phyloP scores from a whole-genome alignment of 345 rosid genomes.

The Psidium guajava region DNA sequence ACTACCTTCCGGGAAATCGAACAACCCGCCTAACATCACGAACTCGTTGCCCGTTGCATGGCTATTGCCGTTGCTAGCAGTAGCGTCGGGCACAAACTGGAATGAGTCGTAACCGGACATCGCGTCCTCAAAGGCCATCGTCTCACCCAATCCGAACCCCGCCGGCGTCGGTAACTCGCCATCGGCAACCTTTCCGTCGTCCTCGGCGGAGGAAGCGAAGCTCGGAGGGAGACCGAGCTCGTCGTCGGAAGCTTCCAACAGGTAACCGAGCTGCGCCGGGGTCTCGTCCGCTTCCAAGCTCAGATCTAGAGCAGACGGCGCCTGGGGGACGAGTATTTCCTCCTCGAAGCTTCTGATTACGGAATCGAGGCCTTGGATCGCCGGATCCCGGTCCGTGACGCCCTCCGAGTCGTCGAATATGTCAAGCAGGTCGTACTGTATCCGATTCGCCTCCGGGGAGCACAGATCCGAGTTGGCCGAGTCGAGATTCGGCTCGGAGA shows the following conservation, averaged over 20 bases:
- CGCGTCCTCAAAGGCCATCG: slow-evolving; percentile 30
- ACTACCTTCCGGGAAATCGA: slow-evolving; percentile 31
- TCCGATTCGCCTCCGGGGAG: slow-evolving; percentile 42
- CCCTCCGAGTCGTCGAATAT: slow-evolving; percentile 43
- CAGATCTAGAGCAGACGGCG: background rate
- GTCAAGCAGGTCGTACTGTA: slow-evolving; percentile 45
- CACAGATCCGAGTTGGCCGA: slow-evolving; percentile 6
- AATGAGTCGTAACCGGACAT: slow-evolving; percentile 32
- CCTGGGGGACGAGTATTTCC: slow-evolving; percentile 20
- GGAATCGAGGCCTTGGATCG: slow-evolving; percentile 49
- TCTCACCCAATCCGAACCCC: slow-evolving; percentile 10
- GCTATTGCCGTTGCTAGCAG: background rate
- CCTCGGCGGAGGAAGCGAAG: slow-evolving; percentile 7
- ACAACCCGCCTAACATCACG: slow-evolving; percentile 49
- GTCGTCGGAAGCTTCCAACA: slow-evolving; percentile 71
- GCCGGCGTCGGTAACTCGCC: slow-evolving; percentile 19
- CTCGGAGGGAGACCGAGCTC: slow-evolving; percentile 75
- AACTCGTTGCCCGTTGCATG: slow-evolving; percentile 20
- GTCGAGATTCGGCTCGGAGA: background rate
- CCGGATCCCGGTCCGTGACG: slow-evolving; percentile 14
- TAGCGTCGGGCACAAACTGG: slow-evolving; percentile 23
- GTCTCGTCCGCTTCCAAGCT: slow-evolving; percentile 9
- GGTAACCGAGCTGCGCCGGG: slow-evolving; percentile 55
- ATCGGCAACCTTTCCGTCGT: slow-evolving; percentile 12
- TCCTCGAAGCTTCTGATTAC: slow-evolving; percentile 68